These are phyloP conservation scores for Scutellaria galericulata DNA, from an alignment of 257 asterid species.

Conservation along the genomic window DNA sequence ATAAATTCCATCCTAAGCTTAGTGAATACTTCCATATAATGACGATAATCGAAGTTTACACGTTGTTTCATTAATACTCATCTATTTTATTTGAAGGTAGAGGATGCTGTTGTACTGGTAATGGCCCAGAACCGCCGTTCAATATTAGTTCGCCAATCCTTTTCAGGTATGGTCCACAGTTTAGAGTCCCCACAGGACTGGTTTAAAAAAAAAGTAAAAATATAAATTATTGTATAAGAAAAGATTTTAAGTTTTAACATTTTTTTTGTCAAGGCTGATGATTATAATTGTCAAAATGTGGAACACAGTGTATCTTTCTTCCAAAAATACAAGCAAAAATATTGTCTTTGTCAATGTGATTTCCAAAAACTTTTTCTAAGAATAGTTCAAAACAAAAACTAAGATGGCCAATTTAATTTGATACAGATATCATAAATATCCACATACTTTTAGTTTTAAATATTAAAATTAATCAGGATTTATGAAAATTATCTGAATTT, in stretches of 20 bases:
- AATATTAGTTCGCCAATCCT: constrained; percentile 75
- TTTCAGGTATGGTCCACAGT: constrained; percentile 57
- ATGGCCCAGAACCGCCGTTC: constrained; percentile 83
- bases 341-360: background rate
- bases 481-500: too few species aligned
- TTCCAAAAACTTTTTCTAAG: background rate
- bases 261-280: background rate
- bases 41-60: constrained; percentile 17
- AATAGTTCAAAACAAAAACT: background rate
- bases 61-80: constrained; percentile 31
- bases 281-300: too few species aligned
- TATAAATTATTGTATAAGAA: too few species aligned
- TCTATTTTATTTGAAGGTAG: constrained; percentile 66
- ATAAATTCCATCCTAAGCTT: constrained; percentile 18
- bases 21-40: constrained; percentile 16
- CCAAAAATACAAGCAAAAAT: too few species aligned
- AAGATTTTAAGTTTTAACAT: background rate
- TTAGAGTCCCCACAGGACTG: background rate
- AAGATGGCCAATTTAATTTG: background rate
- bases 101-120: constrained; percentile 88
- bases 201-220: too few species aligned
- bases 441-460: too few species aligned
- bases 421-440: background rate
- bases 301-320: too few species aligned
- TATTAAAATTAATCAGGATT: too few species aligned